Conservation (phyloP, 1,139 yeast genomes). For the Debaryomycetaceae sp. region DNA sequence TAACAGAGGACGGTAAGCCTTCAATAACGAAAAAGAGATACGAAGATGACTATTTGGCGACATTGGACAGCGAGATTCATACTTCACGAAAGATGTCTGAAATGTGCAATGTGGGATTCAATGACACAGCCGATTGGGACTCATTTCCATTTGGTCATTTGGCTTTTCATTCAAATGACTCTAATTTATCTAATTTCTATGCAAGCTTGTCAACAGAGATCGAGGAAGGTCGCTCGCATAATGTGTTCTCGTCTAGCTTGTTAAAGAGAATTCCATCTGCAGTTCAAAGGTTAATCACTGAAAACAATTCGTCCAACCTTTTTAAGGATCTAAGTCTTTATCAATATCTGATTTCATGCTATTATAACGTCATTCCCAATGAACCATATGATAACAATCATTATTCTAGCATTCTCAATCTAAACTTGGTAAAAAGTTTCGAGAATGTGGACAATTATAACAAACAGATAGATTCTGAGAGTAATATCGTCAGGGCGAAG, state of each 20-base stretch:
- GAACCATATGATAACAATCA: constrained; percentile 32
- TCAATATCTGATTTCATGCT: constrained; percentile 43
- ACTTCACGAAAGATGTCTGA: constrained; percentile 28
- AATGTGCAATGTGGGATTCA: constrained; percentile 14
- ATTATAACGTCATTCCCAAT: constrained; percentile 33
- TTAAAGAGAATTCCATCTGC: constrained; percentile 32
- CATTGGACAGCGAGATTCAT: constrained; percentile 31
- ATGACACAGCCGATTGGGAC: constrained; percentile 7
- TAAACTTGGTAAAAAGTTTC: constrained; percentile 39
- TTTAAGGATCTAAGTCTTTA: constrained; percentile 35
- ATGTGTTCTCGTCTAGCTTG: constrained; percentile 19
- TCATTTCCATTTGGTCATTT: constrained; percentile 36
- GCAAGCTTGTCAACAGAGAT: constrained; percentile 27
- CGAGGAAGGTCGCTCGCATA: constrained; percentile 20
- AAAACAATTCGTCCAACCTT: constrained; percentile 28
- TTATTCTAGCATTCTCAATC: constrained; percentile 31
- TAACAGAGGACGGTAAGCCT: neutral
- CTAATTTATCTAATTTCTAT: constrained; percentile 34
- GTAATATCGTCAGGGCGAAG: constrained; percentile 26
- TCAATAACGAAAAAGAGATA: constrained; percentile 10
- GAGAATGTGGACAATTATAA: constrained; percentile 33
- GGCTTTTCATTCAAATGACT: constrained; percentile 37
- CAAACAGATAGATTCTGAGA: constrained; percentile 28
- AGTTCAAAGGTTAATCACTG: constrained; percentile 34
- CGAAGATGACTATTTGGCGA: constrained; percentile 35